These are phyloP conservation scores for Abelmoschus esculentus DNA, from an alignment of 345 rosid species.

Conservation along the genomic window DNA sequence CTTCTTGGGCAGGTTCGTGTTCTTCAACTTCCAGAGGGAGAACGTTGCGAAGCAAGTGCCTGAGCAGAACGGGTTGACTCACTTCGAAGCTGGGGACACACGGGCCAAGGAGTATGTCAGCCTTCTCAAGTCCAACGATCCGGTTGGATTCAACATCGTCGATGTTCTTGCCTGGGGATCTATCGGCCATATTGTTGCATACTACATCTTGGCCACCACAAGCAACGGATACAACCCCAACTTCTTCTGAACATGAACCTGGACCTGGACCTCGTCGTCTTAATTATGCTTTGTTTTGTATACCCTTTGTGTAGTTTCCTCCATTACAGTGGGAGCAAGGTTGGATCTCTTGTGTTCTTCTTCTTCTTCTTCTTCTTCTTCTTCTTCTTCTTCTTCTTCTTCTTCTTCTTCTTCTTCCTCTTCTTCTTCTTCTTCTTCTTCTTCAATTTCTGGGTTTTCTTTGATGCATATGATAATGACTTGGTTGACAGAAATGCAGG, in stretches of 20 bases:
- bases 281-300: neutral
- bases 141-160: conserved; percentile 89
- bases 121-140: conserved; percentile 91
- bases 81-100: conserved; percentile 89
- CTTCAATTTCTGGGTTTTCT: neutral
- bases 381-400: neutral
- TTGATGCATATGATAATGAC: neutral
- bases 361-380: too few species aligned
- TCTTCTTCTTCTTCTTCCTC: neutral
- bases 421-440: too few species aligned
- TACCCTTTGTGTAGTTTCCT: neutral
- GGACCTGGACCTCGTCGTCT: neutral
- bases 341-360: neutral
- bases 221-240: conserved; percentile 91
- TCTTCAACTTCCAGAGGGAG: conserved; percentile 99
- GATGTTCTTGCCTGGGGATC: conserved; percentile 99
- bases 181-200: conserved; percentile 94
- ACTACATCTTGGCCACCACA: conserved; percentile 91
- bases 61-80: conserved; percentile 88
- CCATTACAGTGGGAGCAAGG: neutral
- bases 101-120: conserved; percentile 93
- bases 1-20: conserved; percentile 88
- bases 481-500: conserved; percentile 3
- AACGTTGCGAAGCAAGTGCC: conserved; percentile 95
- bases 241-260: conserved; percentile 41